phyloP scores from a whole-genome alignment of 176 grass and related monocot genomes.

The Bolboschoenus planiculmis region DNA sequence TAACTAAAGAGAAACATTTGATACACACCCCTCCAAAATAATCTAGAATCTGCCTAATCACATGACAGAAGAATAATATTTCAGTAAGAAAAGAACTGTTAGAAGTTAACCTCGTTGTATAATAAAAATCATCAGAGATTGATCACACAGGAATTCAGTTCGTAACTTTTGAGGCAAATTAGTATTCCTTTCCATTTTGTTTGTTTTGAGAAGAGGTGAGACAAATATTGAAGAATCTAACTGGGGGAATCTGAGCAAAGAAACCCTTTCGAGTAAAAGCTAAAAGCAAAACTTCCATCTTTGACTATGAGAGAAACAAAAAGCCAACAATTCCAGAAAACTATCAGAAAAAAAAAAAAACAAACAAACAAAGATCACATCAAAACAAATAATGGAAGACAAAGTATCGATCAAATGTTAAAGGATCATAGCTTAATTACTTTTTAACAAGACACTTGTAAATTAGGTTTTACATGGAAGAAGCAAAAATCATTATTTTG shows the following conservation, averaged over 20 bases:
- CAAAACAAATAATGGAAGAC: neutral
- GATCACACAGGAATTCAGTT: neutral
- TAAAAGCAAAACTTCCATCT: conserved; percentile 8
- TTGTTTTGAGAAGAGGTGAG: neutral
- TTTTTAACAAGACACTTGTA: neutral
- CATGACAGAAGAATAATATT: neutral
- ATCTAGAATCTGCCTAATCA: neutral
- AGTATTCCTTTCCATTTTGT: neutral
- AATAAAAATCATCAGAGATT: neutral
- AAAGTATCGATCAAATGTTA: neutral
- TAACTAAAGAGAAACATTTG: neutral
- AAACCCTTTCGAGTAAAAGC: neutral
- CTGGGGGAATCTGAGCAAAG: neutral
- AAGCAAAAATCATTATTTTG: neutral
- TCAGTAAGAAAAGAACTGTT: neutral
- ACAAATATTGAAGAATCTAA: neutral
- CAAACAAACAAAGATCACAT: neutral
- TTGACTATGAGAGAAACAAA: neutral
- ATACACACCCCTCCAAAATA: neutral
- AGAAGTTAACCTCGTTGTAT: neutral
- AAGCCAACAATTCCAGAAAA: neutral
- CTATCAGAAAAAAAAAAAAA: neutral
- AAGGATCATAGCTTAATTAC: too few relatives aligned
- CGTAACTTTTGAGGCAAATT: neutral
- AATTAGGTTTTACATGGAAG: neutral